A percentile compares a stretch with the other conserved stretches of the same genome.
Conservation (phyloP, 169 alveolate species). For the Cystoisospora suis region DNA sequence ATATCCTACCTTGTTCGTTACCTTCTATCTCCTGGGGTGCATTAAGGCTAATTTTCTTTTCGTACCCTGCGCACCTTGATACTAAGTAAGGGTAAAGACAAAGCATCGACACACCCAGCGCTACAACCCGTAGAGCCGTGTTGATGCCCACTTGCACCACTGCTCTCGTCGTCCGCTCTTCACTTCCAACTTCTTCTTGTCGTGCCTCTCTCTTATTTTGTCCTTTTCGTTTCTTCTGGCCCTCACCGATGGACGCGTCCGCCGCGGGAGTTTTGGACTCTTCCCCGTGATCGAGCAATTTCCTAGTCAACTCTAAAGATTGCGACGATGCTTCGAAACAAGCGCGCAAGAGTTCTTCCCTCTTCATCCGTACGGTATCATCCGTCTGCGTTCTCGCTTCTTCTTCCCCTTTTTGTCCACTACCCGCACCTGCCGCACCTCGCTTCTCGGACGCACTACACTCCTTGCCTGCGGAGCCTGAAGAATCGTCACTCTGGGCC, state of each 20-base stretch:
- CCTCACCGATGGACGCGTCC: neutral
- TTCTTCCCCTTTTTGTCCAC: neutral
- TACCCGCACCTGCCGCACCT: neutral
- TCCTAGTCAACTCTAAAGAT: no score
- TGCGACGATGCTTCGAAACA: constrained; percentile 20
- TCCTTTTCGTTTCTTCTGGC: neutral
- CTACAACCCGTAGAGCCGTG: neutral
- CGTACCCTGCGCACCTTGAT: neutral
- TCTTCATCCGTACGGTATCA: neutral
- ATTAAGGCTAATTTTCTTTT: neutral
- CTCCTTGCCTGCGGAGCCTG: neutral
- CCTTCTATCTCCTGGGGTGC: neutral
- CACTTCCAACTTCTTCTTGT: no score
- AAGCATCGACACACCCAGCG: neutral
- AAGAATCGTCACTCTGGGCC: no score
- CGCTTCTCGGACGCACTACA: neutral
- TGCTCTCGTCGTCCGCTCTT: no score
- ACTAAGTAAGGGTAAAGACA: neutral
- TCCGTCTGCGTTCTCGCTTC: neutral
- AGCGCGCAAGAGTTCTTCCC: neutral
- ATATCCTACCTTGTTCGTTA: neutral
- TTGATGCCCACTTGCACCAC: neutral
- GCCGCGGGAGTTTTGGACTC: no score
- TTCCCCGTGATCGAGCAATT: no score
- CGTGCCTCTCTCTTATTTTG: neutral